Evolutionary conservation across 257 asterid genomes (phyloP).

Genomic region (Thymus quinquecostatus): DNA sequence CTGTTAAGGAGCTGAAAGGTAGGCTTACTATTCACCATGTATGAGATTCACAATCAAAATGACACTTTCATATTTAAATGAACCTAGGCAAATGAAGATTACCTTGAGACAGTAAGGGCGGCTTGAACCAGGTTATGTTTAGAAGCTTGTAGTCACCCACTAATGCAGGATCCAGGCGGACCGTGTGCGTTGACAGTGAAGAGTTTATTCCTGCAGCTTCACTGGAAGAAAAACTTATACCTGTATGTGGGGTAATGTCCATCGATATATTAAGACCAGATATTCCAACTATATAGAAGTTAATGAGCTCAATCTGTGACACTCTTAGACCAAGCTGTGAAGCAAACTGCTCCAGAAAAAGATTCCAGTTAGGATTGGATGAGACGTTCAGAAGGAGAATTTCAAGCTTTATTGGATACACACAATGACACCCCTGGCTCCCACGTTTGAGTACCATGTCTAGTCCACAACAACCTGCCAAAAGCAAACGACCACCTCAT

Average conservation of each 20-base stretch:
- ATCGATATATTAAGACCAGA: constrained; percentile 90
- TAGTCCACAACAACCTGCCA: constrained; percentile 87
- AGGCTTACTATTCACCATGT: not conserved
- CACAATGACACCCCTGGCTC: constrained; percentile 81
- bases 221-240: constrained; percentile 65
- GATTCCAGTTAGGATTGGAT: constrained; percentile 78
- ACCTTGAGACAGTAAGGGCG: constrained; percentile 74
- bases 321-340: constrained; percentile 62
- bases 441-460: constrained; percentile 81
- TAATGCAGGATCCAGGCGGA: constrained; percentile 71
- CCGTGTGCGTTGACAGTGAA: constrained; percentile 63
- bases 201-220: constrained; percentile 72
- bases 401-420: constrained; percentile 84
- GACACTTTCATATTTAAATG: constrained; percentile 16
- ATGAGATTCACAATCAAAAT: constrained; percentile 14
- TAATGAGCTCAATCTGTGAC: constrained; percentile 90
- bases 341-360: constrained; percentile 78
- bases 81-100: constrained; percentile 31
- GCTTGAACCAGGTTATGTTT: constrained; percentile 78
- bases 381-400: constrained; percentile 85
- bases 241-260: constrained; percentile 84
- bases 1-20: constrained; percentile 14
- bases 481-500: constrained; percentile 23
- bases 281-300: constrained; percentile 75
- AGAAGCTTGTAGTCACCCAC: constrained; percentile 84